Evolutionary conservation across 139 green algal species (phyloP).

Genomic region (Chlamydomonas sp.): DNA sequence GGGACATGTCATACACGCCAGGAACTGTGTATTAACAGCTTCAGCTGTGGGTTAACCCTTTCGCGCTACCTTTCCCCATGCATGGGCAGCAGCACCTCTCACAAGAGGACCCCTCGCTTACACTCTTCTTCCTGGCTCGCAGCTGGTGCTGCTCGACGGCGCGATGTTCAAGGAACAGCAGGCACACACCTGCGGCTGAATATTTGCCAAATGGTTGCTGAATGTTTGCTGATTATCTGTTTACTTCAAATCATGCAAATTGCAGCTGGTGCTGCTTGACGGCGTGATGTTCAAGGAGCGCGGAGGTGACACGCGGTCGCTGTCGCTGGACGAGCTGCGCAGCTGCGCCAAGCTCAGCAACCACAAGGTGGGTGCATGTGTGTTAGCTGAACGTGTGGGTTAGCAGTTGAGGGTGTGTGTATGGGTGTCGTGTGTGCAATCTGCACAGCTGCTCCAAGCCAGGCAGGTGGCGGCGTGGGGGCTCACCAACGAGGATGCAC

Average conservation of each 20-base stretch:
- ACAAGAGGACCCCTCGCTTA: not conserved
- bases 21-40: too few species aligned
- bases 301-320: constrained; percentile 21
- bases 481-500: not conserved
- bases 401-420: not conserved
- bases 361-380: constrained; percentile 45
- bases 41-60: too few species aligned
- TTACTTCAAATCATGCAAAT: too few species aligned
- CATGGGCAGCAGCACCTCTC: too few species aligned
- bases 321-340: constrained; percentile 64
- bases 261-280: constrained; percentile 46
- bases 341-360: constrained; percentile 69
- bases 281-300: constrained; percentile 46
- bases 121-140: too few species aligned
- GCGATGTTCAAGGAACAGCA: too few species aligned
- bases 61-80: too few species aligned
- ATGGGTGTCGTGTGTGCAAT: not conserved
- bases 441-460: not conserved
- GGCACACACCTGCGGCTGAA: too few species aligned
- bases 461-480: not conserved
- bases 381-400: not conserved
- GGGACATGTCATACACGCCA: too few species aligned
- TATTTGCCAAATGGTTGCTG: too few species aligned
- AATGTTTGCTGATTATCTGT: too few species aligned
- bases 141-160: too few species aligned